phyloP scores from a whole-genome alignment of 345 rosid genomes.

The Citrus cavaleriei region DNA sequence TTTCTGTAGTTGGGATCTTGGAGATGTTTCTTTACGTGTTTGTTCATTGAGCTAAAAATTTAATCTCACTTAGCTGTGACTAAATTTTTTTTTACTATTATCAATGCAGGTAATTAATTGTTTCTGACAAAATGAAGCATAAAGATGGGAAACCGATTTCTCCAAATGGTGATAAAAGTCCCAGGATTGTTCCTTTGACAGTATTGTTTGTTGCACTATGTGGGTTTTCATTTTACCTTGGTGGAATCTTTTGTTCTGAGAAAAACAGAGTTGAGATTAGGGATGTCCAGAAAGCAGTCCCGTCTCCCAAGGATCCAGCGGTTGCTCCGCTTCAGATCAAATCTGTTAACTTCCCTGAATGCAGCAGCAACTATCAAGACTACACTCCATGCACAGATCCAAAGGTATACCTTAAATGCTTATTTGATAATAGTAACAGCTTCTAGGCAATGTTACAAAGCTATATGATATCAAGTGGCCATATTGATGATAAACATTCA shows the following conservation, averaged over 20 bases:
- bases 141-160: constrained; percentile 72
- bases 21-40: background rate
- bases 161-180: constrained; percentile 42
- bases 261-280: constrained; percentile 24
- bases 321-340: constrained; percentile 54
- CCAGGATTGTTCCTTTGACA: constrained; percentile 44
- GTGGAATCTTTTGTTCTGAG: constrained; percentile 72
- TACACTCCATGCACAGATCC: constrained; percentile 99
- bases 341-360: constrained; percentile 62
- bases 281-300: constrained; percentile 29
- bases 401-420: constrained; percentile 40
- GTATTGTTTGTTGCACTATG: constrained; percentile 50
- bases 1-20: background rate
- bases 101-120: constrained; percentile 31
- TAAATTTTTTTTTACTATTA: background rate
- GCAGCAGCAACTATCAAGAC: constrained; percentile 81
- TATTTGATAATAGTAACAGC: background rate
- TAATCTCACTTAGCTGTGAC: background rate
- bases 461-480: background rate
- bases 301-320: constrained; percentile 45
- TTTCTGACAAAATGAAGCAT: constrained; percentile 54
- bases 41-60: background rate
- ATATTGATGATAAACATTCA: constrained; percentile 6
- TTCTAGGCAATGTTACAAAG: background rate
- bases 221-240: constrained; percentile 88